Evolutionary conservation across 177 flowering plant species (phyloP).

Genomic region (Vitis hybrid): DNA sequence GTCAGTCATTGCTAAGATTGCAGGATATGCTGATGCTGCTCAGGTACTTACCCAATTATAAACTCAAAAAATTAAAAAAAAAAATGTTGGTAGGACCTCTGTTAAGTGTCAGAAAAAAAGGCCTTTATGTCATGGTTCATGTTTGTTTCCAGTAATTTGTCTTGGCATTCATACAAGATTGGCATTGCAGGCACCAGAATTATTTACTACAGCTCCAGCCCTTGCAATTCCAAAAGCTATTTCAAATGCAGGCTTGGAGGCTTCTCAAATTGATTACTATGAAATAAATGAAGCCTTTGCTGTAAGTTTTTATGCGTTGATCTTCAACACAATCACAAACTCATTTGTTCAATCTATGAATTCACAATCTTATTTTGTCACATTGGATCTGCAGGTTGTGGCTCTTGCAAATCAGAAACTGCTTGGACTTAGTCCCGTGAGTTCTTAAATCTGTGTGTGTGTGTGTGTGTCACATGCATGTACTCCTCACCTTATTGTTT

Average conservation of each 20-base stretch:
- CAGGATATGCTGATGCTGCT: constrained; percentile 93
- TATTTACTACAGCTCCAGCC: constrained; percentile 94
- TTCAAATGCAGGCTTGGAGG: constrained; percentile 78
- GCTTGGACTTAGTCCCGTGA: constrained; percentile 70
- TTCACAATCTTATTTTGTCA: background rate
- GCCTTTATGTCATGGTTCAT: background rate
- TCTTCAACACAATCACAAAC: background rate
- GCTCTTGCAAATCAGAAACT: constrained; percentile 86
- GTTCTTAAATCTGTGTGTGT: constrained; percentile 19
- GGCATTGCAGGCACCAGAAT: constrained; percentile 75
- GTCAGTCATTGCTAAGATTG: constrained; percentile 73
- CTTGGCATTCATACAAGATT: background rate
- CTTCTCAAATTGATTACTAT: constrained; percentile 83
- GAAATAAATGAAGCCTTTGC: constrained; percentile 98
- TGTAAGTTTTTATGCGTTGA: constrained; percentile 38
- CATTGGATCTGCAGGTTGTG: constrained; percentile 60
- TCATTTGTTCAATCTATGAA: background rate
- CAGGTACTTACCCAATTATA: constrained; percentile 47
- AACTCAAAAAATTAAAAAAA: background rate
- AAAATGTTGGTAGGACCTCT: background rate
- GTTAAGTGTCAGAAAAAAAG: background rate
- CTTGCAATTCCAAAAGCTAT: constrained; percentile 96
- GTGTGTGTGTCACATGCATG: background rate
- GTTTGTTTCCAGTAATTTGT: background rate
- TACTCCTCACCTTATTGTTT: background rate